Percentiles rank a stretch among this genome's conserved stretches.
Conservation (phyloP, 208 protist species). For the Porcisia deanei region DNA sequence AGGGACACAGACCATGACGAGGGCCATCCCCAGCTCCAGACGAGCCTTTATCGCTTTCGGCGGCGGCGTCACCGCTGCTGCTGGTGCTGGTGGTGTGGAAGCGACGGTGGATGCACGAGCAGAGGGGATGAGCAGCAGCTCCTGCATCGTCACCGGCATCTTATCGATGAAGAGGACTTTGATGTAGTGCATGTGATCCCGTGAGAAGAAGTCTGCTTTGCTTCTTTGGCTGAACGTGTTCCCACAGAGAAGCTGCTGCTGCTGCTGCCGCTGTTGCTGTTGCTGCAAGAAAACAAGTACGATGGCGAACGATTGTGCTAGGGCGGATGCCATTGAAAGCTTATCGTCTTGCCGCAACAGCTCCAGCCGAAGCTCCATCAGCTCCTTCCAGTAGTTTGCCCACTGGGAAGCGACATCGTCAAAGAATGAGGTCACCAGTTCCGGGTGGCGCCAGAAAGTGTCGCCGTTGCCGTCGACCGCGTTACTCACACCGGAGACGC, state of each 20-base stretch:
- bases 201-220: conserved; percentile 20
- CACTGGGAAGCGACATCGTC: conserved; percentile 54
- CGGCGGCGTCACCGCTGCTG: conserved; percentile 1
- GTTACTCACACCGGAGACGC: background rate
- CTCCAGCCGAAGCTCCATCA: conserved; percentile 65
- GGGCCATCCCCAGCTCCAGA: conserved; percentile 49
- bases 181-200: conserved; percentile 33
- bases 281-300: conserved; percentile 55
- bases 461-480: background rate
- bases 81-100: background rate
- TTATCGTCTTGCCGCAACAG: conserved; percentile 58
- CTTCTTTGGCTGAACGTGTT: background rate
- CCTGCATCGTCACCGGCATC: conserved; percentile 68
- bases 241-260: background rate
- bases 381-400: conserved; percentile 68
- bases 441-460: conserved; percentile 33
- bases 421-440: conserved; percentile 46
- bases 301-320: conserved; percentile 48
- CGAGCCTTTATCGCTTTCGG: conserved; percentile 18
- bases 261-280: conserved; percentile 32
- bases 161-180: conserved; percentile 57
- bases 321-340: conserved; percentile 45
- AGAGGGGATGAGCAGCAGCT: conserved; percentile 35
- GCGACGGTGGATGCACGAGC: background rate
- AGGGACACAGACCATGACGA: conserved; percentile 46